Evolutionary conservation across 768 basidiomycete genomes (phyloP).

Genomic region (Imleria badia): DNA sequence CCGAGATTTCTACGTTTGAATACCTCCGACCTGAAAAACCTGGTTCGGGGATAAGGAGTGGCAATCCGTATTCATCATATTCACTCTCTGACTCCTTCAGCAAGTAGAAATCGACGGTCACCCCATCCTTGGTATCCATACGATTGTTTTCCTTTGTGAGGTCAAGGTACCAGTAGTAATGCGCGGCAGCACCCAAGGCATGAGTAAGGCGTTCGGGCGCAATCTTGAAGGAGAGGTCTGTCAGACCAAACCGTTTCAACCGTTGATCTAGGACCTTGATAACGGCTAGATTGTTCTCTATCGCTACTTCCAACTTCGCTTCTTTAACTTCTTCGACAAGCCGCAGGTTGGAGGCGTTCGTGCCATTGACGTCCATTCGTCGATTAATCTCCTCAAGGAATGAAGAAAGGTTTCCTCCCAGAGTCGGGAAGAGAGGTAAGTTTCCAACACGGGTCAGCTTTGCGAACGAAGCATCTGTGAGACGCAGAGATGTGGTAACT

Average conservation of each 20-base stretch:
- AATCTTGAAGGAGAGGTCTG: not conserved
- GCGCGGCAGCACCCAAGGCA: constrained; percentile 13
- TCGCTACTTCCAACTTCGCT: not conserved
- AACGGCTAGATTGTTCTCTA: not conserved
- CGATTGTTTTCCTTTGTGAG: not conserved
- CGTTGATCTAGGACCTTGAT: constrained; percentile 8
- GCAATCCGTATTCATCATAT: not conserved
- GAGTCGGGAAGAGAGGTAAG: not conserved
- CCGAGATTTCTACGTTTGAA: not conserved
- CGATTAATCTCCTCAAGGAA: not conserved
- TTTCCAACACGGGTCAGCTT: constrained; percentile 1
- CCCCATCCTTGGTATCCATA: not conserved
- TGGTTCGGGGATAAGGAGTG: not conserved
- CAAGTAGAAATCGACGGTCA: constrained; percentile 14
- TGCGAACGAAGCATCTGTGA: not conserved
- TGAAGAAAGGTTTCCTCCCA: not conserved
- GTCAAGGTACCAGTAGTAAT: constrained; percentile 22
- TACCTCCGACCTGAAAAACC: constrained; percentile 6
- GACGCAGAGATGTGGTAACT: not conserved
- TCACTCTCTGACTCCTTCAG: not conserved
- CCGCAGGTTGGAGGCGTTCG: not conserved
- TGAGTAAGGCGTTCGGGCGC: not conserved
- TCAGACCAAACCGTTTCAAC: constrained; percentile 2
- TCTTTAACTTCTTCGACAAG: not conserved
- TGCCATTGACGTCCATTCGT: not conserved